phyloP scores from a whole-genome alignment of 345 rosid species.

The Populus tremula region DNA sequence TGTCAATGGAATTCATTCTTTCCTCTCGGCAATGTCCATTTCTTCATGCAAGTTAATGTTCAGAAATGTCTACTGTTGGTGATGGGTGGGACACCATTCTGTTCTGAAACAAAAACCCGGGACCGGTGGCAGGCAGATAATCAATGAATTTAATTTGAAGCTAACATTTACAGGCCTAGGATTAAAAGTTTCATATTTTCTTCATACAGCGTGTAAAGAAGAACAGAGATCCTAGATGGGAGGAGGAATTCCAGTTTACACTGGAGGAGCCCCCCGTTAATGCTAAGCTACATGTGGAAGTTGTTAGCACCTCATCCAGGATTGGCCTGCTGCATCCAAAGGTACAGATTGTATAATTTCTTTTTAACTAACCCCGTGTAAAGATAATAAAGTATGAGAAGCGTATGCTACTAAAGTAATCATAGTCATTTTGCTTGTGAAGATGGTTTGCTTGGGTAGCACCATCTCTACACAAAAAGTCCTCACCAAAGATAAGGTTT shows the following conservation, averaged over 20 bases:
- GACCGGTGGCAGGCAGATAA: too few relatives aligned
- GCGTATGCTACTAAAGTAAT: neutral
- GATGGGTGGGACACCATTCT: neutral
- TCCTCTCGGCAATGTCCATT: neutral
- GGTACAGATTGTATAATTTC: constrained; percentile 38
- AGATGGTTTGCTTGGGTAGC: neutral
- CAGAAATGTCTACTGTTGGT: neutral
- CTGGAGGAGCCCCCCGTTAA: constrained; percentile 74
- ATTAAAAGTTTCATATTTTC: constrained; percentile 1
- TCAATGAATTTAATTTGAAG: neutral
- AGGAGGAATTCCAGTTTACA: constrained; percentile 67
- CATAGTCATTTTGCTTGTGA: neutral
- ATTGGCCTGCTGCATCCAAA: constrained; percentile 83
- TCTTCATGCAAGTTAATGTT: neutral
- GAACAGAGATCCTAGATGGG: constrained; percentile 96
- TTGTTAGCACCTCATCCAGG: constrained; percentile 71
- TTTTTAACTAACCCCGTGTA: neutral
- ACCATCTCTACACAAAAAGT: neutral
- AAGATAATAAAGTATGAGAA: neutral
- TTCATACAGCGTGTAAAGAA: constrained; percentile 65
- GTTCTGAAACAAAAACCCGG: too few relatives aligned
- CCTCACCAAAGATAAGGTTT: neutral
- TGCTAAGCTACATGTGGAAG: constrained; percentile 79
- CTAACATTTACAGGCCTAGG: neutral
- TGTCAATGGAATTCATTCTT: neutral